phyloP scores from a whole-genome alignment of 495 filamentous ascomycete species.

The Lentithecium fluviatile region DNA sequence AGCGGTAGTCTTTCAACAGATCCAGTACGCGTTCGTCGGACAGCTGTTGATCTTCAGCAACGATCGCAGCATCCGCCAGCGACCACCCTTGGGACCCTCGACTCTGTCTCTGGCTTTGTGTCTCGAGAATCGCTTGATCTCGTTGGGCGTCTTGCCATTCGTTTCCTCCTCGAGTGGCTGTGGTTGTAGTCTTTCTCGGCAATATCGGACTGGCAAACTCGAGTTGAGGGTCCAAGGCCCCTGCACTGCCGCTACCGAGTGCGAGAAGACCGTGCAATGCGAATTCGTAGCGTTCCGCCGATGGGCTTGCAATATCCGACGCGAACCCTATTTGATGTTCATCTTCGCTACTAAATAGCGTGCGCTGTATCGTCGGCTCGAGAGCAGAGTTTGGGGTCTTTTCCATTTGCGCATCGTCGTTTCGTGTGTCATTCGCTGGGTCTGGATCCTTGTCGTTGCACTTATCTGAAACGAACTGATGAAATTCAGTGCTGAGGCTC shows the following conservation, averaged over 20 bases:
- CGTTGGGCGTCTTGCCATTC: too few species aligned
- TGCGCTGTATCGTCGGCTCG: too few species aligned
- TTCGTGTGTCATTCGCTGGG: neutral
- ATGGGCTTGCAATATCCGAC: neutral
- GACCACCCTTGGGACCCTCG: too few species aligned
- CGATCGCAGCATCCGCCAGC: too few species aligned
- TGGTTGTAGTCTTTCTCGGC: neutral
- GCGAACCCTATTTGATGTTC: too few species aligned
- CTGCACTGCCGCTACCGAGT: neutral
- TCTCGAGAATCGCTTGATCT: too few species aligned
- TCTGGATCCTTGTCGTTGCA: neutral
- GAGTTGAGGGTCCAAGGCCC: neutral
- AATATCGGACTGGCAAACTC: neutral
- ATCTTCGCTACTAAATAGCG: too few species aligned
- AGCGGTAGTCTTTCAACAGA: slow-evolving; percentile 6
- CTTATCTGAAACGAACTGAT: neutral
- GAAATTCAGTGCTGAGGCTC: neutral
- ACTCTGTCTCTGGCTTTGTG: too few species aligned
- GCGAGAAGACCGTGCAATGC: slow-evolving; percentile 2
- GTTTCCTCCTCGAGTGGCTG: neutral
- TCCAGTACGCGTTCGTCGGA: slow-evolving; percentile 1
- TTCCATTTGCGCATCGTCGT: neutral
- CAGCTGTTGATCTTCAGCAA: neutral
- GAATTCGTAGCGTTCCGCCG: slow-evolving; percentile 6
- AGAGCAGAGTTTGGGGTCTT: neutral